Percentiles rank a stretch among this genome's conserved stretches.
Evolutionary conservation across 2,329 filamentous ascomycete genomes (phyloP).

Genomic region (Alternaria tenuissima): DNA sequence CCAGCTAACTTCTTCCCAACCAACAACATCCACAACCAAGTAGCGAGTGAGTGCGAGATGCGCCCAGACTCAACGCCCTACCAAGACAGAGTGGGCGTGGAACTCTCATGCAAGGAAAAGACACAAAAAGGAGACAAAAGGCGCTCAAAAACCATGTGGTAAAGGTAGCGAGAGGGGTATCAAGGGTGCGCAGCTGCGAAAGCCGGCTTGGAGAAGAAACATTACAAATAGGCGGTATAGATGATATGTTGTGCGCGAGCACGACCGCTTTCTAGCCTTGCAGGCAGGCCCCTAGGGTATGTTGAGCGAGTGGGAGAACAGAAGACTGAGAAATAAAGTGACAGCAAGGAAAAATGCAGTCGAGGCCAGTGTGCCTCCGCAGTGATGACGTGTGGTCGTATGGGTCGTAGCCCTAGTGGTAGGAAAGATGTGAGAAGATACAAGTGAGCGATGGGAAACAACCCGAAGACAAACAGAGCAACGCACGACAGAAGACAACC

Average conservation of each 20-base stretch:
- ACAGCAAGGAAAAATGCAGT: conserved; percentile 7
- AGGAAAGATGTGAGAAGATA: neutral
- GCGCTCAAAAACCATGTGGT: conserved; percentile 1
- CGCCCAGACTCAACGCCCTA: neutral
- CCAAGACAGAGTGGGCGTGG: conserved; percentile 38
- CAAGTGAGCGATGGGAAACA: neutral
- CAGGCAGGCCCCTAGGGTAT: conserved; percentile 12
- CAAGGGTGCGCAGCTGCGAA: conserved; percentile 16
- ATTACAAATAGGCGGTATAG: conserved; percentile 23
- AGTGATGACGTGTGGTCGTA: conserved; percentile 13
- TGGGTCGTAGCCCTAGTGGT: conserved; percentile 7
- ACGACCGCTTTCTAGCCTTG: conserved; percentile 25
- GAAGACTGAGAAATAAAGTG: neutral
- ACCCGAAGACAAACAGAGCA: conserved; percentile 12
- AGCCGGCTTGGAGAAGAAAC: conserved; percentile 10
- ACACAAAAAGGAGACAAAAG: conserved; percentile 7
- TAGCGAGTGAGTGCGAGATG: neutral
- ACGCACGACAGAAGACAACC: conserved; percentile 7
- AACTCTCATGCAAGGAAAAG: conserved; percentile 52
- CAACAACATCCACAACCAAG: neutral
- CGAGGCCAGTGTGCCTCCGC: neutral
- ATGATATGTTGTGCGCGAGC: conserved; percentile 23
- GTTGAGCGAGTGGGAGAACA: conserved; percentile 10
- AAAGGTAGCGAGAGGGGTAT: conserved; percentile 22
- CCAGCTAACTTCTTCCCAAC: neutral